Evolutionary conservation across 331 rosid genomes (phyloP), one percentile per base, ranked within the genome.

Genomic region (Rhamnella rubrinervis): DNA sequence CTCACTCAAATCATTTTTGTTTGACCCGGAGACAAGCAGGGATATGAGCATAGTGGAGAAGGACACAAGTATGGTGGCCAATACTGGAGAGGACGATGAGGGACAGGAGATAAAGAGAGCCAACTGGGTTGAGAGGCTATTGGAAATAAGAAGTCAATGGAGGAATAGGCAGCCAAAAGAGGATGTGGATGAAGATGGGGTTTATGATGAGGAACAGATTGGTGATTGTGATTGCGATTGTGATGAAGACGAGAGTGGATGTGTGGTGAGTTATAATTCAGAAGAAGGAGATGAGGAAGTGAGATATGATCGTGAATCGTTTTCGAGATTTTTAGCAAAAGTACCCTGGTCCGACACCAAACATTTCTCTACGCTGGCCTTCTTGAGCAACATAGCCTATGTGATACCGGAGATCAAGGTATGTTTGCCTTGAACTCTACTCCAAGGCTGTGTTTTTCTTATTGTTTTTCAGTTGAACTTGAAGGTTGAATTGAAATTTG

Each of bases 361-460:
- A 76, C 66, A 74, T 2, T 86, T 87, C 78, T 95, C 97, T 67
- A 81, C 87, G 78, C 77, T 91, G 7, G 91, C 97, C 62, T 89
- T 89, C 72, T 82, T 95, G 12, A 68, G 96, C 81, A 91, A 95
- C 88, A 85, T 89, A 88, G 97, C 98, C n/a, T 95, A 91, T 63
- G 92, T 75, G 58, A 89, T 95, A 57, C 93, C 87, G 59, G 78
- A 87, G 56, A 87, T 91, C 66, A 83, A 85, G 95, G 96, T 92
- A 78, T 40, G 56, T 3, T 19, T 51, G 60, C 57, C 8, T 51
- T 28, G 37, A 10, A 3, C 5, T 65, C n/a, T 40, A 12, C 21
- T 26, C 11, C 35, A 31, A 31, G 35, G 5, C 35, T 23, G 61
- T 8, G 17, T 17, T 17, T 16, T 52, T 52, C 17, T 18, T 18